Evolutionary conservation across 257 asterid genomes (phyloP), one percentile per base, ranked within the genome.

Genomic region (Solanum sitiens): DNA sequence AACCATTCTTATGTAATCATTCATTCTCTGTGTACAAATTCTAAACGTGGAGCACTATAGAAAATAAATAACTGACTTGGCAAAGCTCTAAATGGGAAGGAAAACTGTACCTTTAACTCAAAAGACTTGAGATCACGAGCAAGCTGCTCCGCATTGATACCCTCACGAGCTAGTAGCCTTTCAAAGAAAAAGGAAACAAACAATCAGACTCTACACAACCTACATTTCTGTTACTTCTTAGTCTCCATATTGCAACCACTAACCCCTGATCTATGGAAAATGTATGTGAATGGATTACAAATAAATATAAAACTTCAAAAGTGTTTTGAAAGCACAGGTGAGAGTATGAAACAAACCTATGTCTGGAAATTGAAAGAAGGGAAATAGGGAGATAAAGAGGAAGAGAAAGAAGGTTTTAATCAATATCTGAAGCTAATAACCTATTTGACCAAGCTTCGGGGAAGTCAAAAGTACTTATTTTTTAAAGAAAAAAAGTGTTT

Each of bases 81-180:
- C 87, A 68, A 70, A 44, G 63, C 71, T 47, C 67, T 13, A 72
- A 39, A 72, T 18, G 70, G 39, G 84, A 7, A 70, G 80, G 53
- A 72, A 32, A 86, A 50, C 35, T 20, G 56, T 72, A 95, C 99
- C 98, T 97, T 97, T 74, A 97, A 91, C 89, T 97, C 99, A 71
- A 97, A 97, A 8, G 99, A 97, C 93, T 96, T 97, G 84, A 97
- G 99, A 93, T 97, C 99, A 82, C 98, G 97, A 75, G 99, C 98
- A 89, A 97, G 99, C 90, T 96, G 99, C 92, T 97, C 99, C 0
- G 99, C 99, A 32, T 97, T 97, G 83, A 97, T 92, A 59, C 99
- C 99, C 91, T 97, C 99, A 30, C 98, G 95, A 15, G 99, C 99
- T 89, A 97, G 93, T 77, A 97, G 91, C 92, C 99, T 95, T 86